phyloP scores from a whole-genome alignment of 2,329 filamentous ascomycete genomes.

The Colletotrichum scovillei region DNA sequence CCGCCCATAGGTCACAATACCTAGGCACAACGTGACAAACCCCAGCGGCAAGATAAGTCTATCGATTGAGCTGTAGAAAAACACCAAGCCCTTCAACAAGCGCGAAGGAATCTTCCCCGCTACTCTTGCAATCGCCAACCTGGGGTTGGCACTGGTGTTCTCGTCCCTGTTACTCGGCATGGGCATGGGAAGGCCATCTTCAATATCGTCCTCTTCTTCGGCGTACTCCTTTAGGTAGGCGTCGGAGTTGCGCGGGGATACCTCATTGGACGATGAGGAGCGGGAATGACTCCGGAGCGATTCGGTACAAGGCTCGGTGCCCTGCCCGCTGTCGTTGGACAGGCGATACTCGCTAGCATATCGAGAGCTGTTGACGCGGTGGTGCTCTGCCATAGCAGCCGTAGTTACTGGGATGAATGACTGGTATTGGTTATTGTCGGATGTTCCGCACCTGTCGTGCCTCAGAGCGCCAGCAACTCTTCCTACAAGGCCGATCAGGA shows the following conservation, averaged over 20 bases:
- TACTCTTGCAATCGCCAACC: slow-evolving; percentile 64
- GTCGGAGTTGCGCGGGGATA: slow-evolving; percentile 34
- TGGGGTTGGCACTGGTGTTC: slow-evolving; percentile 33
- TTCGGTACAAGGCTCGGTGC: slow-evolving; percentile 76
- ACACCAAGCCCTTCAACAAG: slow-evolving; percentile 66
- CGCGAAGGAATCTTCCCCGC: slow-evolving; percentile 65
- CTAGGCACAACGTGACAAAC: slow-evolving; percentile 78
- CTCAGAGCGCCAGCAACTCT: slow-evolving; percentile 59
- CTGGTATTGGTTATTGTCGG: slow-evolving; percentile 57
- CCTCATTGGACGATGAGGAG: slow-evolving; percentile 68
- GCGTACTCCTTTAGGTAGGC: slow-evolving; percentile 56
- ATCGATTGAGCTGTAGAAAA: slow-evolving; percentile 77
- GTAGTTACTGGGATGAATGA: slow-evolving; percentile 73
- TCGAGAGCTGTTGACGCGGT: slow-evolving; percentile 45
- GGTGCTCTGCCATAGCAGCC: slow-evolving; percentile 64
- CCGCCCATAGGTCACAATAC: slow-evolving; percentile 81
- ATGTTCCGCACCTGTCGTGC: not conserved
- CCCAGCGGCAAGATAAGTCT: slow-evolving; percentile 82
- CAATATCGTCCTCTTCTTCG: slow-evolving; percentile 57
- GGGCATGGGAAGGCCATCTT: slow-evolving; percentile 52
- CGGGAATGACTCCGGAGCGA: slow-evolving; percentile 74
- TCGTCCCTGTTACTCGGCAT: slow-evolving; percentile 55
- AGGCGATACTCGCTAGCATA: slow-evolving; percentile 58
- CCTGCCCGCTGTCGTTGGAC: slow-evolving; percentile 80
- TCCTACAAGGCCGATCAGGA: slow-evolving; percentile 74